Evolutionary conservation across 2,329 filamentous ascomycete species (phyloP), one percentile per base, ranked within the genome.

Genomic region (Parascedosporium putredinis): DNA sequence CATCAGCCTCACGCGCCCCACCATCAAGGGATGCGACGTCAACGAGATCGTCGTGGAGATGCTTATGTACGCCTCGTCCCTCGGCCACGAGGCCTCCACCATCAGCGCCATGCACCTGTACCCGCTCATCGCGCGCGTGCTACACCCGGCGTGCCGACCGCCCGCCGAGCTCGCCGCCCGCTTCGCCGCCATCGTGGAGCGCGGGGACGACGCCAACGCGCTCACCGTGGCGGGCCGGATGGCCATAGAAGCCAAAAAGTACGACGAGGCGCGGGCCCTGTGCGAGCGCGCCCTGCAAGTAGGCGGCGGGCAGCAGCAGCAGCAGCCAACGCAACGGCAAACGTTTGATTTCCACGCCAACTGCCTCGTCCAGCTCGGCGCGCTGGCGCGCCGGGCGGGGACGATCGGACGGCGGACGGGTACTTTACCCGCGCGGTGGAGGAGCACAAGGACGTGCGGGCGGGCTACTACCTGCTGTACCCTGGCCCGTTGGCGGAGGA

Each of bases 141-240:
- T 44, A 27, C 24, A 7, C 10, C 24, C 23, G 22, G 9, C 47
- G 48, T 45, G 3, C 43, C 27, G 6, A 9, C 59, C 58, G 2
- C 49, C 63, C 3, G 55, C 54, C 12, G 53, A 58, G 20, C 51
- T 57, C 3, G 61, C 65, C 47, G 46, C 52, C 1, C 60, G 59
- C 14, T 67, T 67, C 55, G 57, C 54, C 53, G 46, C 58, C 23
- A 53, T 70, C 8, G 56, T 67, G 24, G 40, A 55, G 10, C 50
- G 53, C 25, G 60, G 57, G 23, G 58, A 55, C n/a, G 58, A 69
- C 33, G 56, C 64, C 3, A 57, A 69, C 42, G 67, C 65, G 27
- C 55, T 69, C 20, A 60, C 62, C 3, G 55, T 60, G 7, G 59
- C 67, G 38, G 67, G 52, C 31, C 43, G 50, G 25, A 12, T 52